phyloP scores from a whole-genome alignment of 768 basidiomycete species.

The Leccinellum rugosiceps region DNA sequence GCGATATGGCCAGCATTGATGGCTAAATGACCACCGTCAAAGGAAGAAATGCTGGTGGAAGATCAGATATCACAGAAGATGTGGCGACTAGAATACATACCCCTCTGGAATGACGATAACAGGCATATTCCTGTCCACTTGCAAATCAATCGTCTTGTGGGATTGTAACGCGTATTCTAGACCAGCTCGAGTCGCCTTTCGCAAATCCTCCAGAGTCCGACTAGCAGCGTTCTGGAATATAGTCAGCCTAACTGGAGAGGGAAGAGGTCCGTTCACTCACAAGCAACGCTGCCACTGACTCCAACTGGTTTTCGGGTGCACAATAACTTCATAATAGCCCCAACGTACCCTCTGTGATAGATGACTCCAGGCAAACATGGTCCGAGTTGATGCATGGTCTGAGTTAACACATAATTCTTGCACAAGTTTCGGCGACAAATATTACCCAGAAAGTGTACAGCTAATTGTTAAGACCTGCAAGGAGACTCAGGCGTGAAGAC shows the following conservation, averaged over 20 bases:
- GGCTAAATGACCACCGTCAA: slow-evolving; percentile 79
- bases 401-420: too few species aligned
- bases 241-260: neutral
- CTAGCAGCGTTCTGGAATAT: slow-evolving; percentile 75
- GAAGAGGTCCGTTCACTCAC: slow-evolving; percentile 40
- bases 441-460: too few species aligned
- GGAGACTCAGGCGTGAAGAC: too few species aligned
- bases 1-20: slow-evolving; percentile 97
- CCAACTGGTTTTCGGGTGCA: slow-evolving; percentile 91
- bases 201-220: slow-evolving; percentile 86
- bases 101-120: slow-evolving; percentile 96
- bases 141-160: slow-evolving; percentile 95
- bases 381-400: too few species aligned
- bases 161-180: slow-evolving; percentile 89
- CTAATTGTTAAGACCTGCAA: too few species aligned
- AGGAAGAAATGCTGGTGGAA: slow-evolving; percentile 62
- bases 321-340: slow-evolving; percentile 88
- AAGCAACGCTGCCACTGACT: slow-evolving; percentile 91
- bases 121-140: slow-evolving; percentile 94
- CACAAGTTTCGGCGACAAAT: too few species aligned
- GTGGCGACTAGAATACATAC: slow-evolving; percentile 39
- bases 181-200: slow-evolving; percentile 92
- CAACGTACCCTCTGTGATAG: slow-evolving; percentile 91
- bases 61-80: slow-evolving; percentile 10
- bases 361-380: too few species aligned